A percentile compares a stretch with the other conserved stretches of the same genome.
phyloP scores from a whole-genome alignment of 495 filamentous ascomycete genomes.

The Penicillium cosmopolitanum region DNA sequence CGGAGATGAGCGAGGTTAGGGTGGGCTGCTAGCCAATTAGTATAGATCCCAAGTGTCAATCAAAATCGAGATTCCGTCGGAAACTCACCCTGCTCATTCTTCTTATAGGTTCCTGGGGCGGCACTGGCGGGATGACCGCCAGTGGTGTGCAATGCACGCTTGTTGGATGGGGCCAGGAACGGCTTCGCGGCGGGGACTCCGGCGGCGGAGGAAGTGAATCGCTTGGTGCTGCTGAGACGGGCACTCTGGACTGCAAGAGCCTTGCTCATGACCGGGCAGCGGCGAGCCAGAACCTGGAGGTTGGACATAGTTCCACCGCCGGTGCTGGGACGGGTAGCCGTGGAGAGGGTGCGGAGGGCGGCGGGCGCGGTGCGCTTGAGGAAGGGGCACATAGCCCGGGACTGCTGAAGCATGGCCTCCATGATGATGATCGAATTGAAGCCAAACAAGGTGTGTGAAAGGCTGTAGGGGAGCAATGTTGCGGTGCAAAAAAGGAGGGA shows the following conservation, averaged over 20 bases:
- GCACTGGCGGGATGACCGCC: conserved; percentile 73
- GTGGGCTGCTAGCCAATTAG: conserved; percentile 27
- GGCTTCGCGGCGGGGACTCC: conserved; percentile 41
- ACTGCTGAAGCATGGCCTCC: conserved; percentile 94
- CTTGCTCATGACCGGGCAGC: conserved; percentile 99
- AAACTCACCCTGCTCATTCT: conserved; percentile 60
- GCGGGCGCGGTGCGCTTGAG: conserved; percentile 90
- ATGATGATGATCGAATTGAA: conserved; percentile 50
- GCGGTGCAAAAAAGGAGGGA: conserved; percentile 5
- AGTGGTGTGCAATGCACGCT: conserved; percentile 81
- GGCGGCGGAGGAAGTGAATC: conserved; percentile 47
- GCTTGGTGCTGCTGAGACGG: conserved; percentile 51
- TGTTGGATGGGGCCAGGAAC: conserved; percentile 40
- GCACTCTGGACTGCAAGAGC: conserved; percentile 88
- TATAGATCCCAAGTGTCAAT: conserved; percentile 6
- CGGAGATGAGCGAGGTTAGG: conserved; percentile 28
- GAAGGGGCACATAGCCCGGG: conserved; percentile 94
- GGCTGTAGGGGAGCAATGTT: too few species aligned
- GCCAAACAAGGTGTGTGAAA: conserved; percentile 7
- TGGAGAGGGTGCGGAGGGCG: conserved; percentile 86
- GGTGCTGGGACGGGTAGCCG: conserved; percentile 67
- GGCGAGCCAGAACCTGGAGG: conserved; percentile 88
- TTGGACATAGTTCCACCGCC: conserved; percentile 96
- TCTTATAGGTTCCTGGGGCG: conserved; percentile 62
- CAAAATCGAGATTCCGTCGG: not conserved